phyloP scores from a whole-genome alignment of 148 eudicot genomes.

The Rheum nobile region DNA sequence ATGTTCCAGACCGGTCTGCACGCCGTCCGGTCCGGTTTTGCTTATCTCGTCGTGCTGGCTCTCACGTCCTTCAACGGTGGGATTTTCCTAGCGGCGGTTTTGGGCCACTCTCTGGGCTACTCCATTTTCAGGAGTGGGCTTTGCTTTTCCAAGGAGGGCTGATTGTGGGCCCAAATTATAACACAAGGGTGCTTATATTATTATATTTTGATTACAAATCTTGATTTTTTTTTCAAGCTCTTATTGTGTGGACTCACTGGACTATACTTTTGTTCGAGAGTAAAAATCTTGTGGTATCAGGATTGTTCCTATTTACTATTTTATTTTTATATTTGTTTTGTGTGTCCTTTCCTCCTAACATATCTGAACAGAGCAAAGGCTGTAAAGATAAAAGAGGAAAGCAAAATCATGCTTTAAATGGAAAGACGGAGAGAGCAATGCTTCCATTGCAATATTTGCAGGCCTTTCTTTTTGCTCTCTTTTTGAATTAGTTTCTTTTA shows the following conservation, averaged over 20 bases:
- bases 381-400: not conserved
- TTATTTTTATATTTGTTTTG: not conserved
- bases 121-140: conserved; percentile 29
- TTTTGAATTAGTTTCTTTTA: too few species aligned
- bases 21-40: conserved; percentile 40
- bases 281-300: not conserved
- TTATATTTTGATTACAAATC: too few species aligned
- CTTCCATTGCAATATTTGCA: not conserved
- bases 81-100: conserved; percentile 47
- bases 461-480: not conserved
- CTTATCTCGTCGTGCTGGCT: conserved; percentile 59
- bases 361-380: not conserved
- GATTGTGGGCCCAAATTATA: not conserved
- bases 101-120: conserved; percentile 65
- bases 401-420: not conserved
- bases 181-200: not conserved
- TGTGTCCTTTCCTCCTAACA: not conserved
- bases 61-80: conserved; percentile 67
- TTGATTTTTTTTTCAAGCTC: too few species aligned
- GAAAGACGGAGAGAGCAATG: not conserved
- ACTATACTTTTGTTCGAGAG: too few species aligned
- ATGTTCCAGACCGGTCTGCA: conserved; percentile 38
- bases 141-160: not conserved
- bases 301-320: not conserved
- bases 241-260: too few species aligned